Percentiles rank a stretch among this genome's conserved stretches.
Conservation (phyloP, 2,329 filamentous ascomycete genomes). For the Blumeria graminis region DNA sequence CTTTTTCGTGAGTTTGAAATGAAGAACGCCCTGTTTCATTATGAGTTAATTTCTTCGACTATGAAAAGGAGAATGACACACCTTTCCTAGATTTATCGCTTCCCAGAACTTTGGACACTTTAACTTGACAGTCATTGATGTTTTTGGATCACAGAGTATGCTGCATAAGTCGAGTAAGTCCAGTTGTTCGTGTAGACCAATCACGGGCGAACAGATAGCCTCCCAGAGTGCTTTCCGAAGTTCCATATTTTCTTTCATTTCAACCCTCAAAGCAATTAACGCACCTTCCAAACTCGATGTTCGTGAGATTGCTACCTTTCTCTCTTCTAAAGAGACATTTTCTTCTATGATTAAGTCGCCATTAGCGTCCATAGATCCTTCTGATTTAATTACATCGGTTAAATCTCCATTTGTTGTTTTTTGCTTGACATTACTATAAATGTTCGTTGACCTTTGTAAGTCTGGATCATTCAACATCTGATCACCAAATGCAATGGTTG, state of each 20-base stretch:
- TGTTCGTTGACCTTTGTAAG: conserved; percentile 7
- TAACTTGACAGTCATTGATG: conserved; percentile 22
- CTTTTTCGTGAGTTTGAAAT: conserved; percentile 12
- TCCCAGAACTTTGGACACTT: conserved; percentile 24
- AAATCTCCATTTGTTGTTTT: conserved; percentile 5
- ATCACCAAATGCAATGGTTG: conserved; percentile 39
- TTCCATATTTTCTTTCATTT: conserved; percentile 21
- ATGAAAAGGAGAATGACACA: conserved; percentile 7
- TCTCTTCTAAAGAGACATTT: conserved; percentile 21
- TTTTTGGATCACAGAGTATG: conserved; percentile 24
- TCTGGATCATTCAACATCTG: conserved; percentile 12
- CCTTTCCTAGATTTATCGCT: conserved; percentile 17
- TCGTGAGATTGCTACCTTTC: conserved; percentile 23
- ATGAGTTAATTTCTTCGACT: no score
- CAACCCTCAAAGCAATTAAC: conserved; percentile 22
- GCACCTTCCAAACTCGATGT: conserved; percentile 24
- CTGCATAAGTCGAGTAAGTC: conserved; percentile 27
- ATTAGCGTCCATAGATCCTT: conserved; percentile 10
- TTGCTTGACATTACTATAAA: conserved; percentile 3
- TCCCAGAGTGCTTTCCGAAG: conserved; percentile 25
- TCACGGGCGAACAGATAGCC: conserved; percentile 23
- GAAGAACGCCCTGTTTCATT: conserved; percentile 9
- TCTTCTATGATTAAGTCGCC: conserved; percentile 23
- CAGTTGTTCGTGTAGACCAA: conserved; percentile 24
- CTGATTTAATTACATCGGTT: not conserved